Evolutionary conservation across 176 grass and related monocot species (phyloP).

Genomic region (Echinochloa phyllopogon): DNA sequence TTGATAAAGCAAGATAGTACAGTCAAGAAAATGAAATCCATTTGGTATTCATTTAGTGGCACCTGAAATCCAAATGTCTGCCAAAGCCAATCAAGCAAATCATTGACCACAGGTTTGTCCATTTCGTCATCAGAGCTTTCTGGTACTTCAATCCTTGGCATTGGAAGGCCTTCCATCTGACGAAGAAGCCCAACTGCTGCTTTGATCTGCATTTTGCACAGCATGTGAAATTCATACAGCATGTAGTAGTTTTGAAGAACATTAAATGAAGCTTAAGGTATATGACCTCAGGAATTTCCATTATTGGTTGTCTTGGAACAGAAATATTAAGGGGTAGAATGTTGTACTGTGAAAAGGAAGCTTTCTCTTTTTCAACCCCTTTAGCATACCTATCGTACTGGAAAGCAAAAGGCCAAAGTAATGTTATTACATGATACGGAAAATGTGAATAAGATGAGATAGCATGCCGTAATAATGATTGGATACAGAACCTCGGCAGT

Average conservation of each 20-base stretch:
- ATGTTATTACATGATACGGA: slow-evolving; percentile 22
- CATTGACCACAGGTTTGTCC: slow-evolving; percentile 27
- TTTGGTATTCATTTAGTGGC: slow-evolving; percentile 27
- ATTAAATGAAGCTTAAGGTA: slow-evolving; percentile 25
- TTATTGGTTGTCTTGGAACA: slow-evolving; percentile 59
- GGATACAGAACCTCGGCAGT: slow-evolving; percentile 50
- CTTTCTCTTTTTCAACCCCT: slow-evolving; percentile 74
- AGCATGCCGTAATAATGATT: background rate
- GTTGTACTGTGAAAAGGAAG: slow-evolving; percentile 79
- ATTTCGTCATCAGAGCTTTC: slow-evolving; percentile 41
- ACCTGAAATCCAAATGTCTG: slow-evolving; percentile 94
- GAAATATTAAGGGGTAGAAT: slow-evolving; percentile 93
- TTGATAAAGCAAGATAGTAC: background rate
- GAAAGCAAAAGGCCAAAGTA: slow-evolving; percentile 14
- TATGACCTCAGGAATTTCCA: slow-evolving; percentile 88
- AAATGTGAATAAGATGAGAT: slow-evolving; percentile 3
- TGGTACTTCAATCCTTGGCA: slow-evolving; percentile 32
- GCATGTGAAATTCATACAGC: slow-evolving; percentile 8
- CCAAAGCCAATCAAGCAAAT: slow-evolving; percentile 96
- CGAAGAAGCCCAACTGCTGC: slow-evolving; percentile 70
- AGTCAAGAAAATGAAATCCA: slow-evolving; percentile 5
- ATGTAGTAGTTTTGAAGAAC: background rate
- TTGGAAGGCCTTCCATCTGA: slow-evolving; percentile 44
- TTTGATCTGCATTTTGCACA: slow-evolving; percentile 65
- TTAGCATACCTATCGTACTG: slow-evolving; percentile 61